Percentiles rank a stretch among this genome's conserved stretches.
Conservation (phyloP, 331 rosid genomes). For the Prunus yedoensis region DNA sequence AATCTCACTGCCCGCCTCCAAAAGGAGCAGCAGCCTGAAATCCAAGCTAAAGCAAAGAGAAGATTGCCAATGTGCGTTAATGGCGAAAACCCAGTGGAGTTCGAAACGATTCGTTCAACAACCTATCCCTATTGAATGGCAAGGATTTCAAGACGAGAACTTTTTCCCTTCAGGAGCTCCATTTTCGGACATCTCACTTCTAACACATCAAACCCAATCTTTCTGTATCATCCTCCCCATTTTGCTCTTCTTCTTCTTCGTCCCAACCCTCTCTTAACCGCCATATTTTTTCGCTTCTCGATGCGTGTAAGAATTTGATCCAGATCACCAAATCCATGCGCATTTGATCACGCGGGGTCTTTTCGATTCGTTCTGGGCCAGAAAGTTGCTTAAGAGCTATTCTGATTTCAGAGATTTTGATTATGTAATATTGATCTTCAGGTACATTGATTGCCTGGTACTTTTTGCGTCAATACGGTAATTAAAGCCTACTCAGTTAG, state of each 20-base stretch:
- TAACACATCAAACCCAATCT: slow-evolving; percentile 25
- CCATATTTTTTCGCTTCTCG: slow-evolving; percentile 34
- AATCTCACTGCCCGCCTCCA: neutral
- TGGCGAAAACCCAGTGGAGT: slow-evolving; percentile 42
- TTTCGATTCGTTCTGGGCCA: slow-evolving; percentile 53
- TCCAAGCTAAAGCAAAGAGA: neutral
- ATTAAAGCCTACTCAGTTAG: slow-evolving; percentile 52
- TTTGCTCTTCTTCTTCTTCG: slow-evolving; percentile 19
- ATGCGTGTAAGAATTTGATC: slow-evolving; percentile 32
- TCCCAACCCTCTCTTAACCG: slow-evolving; percentile 2
- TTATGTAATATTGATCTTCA: slow-evolving; percentile 47
- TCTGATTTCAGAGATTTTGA: slow-evolving; percentile 40
- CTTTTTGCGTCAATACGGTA: slow-evolving; percentile 59
- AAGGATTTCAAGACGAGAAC: slow-evolving; percentile 44
- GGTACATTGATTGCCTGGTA: slow-evolving; percentile 32
- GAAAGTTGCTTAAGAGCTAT: slow-evolving; percentile 56
- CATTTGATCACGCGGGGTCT: slow-evolving; percentile 44
- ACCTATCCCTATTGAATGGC: slow-evolving; percentile 56
- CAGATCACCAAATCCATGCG: slow-evolving; percentile 66
- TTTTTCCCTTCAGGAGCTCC: slow-evolving; percentile 35
- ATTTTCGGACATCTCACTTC: slow-evolving; percentile 8
- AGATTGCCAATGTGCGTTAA: slow-evolving; percentile 38
- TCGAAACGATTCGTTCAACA: slow-evolving; percentile 9
- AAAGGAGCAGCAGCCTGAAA: neutral
- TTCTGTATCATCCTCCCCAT: slow-evolving; percentile 11